Evolutionary conservation across 1,284 basidiomycete species (phyloP).

Genomic region (Cystobasidium slooffiae): DNA sequence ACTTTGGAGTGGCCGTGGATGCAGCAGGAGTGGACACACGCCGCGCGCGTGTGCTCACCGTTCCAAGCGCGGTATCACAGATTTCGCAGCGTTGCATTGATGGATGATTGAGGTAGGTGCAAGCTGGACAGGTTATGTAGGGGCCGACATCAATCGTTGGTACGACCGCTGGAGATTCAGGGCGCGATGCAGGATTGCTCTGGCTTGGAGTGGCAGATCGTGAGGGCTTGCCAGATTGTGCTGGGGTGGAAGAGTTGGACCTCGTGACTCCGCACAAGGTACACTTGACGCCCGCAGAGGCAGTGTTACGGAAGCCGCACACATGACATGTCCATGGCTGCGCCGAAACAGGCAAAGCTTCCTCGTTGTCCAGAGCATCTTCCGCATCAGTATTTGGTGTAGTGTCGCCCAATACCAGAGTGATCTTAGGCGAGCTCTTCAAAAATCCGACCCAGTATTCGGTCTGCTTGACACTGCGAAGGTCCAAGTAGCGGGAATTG

Average conservation of each 20-base stretch:
- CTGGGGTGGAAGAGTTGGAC: slow-evolving; percentile 47
- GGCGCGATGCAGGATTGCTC: slow-evolving; percentile 34
- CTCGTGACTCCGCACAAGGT: slow-evolving; percentile 65
- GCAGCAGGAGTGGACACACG: slow-evolving; percentile 61
- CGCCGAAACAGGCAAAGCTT: slow-evolving; percentile 44
- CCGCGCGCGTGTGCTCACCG: slow-evolving; percentile 48
- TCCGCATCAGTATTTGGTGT: not conserved
- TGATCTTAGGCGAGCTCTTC: slow-evolving; percentile 86
- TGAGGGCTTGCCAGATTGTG: slow-evolving; percentile 50
- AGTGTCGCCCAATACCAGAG: slow-evolving; percentile 66
- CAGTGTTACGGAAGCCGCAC: slow-evolving; percentile 80
- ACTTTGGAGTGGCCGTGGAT: slow-evolving; percentile 62
- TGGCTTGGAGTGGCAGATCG: not conserved
- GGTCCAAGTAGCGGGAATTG: slow-evolving; percentile 60
- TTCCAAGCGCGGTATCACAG: slow-evolving; percentile 71
- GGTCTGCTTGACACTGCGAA: slow-evolving; percentile 73
- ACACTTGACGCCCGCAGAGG: slow-evolving; percentile 64
- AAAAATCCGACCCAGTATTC: slow-evolving; percentile 92
- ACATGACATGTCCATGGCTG: slow-evolving; percentile 77
- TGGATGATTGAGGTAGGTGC: slow-evolving; percentile 89
- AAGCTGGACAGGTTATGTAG: slow-evolving; percentile 73
- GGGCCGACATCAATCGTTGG: slow-evolving; percentile 38
- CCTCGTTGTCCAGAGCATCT: slow-evolving; percentile 55
- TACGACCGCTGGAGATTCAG: slow-evolving; percentile 5
- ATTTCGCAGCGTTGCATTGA: slow-evolving; percentile 81